Base-by-base conservation (phyloP, 371 early-diverging fungal species). In the Zychaea mexicana region DNA sequence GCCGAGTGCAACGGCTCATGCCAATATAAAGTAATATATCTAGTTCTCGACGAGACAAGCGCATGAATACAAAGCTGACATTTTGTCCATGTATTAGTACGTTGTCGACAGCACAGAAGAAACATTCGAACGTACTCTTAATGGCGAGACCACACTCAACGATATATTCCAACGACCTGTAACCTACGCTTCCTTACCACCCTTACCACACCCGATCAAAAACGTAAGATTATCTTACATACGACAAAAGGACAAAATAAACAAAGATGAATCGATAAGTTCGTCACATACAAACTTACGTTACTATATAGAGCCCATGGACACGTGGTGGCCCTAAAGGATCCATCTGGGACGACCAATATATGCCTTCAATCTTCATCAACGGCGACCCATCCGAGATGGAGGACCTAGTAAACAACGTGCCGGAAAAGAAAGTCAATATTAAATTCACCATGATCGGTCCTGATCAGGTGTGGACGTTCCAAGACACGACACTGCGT, bases 111-210 rank as follows among this genome's bases (percentile, higher is more conserved):
- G 83, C 38, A 36, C 55, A 8, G 61, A 79, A 30, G 86, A 85
- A 70, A 15, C 66, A 15, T 83, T 85, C 63, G 71, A 77, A 27
- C 79, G 86, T 36, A 61, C 68, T 7, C 63, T 85, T 17, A 70
- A 73, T 28, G 49, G 66, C 8, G 72, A 68, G 15, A 62, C 54
- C 26, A 83, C 85, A 17, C 66, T 71, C 46, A 83, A 85, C 62
- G 85, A 85, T 42, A 77, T 81, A 38, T 67, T 66, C 45, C 69
- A 76, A 39, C 83, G 86, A 24, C 71, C 80, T 39, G 61, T 84
- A 28, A 82, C 84, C 17, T 85, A 85, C 36, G 84, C 84, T 28
- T 70, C 84, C 58, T 71, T 85, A 13, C 84, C 83, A 33, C 70
- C 75, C 54, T 71, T 85, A 27, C 84, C 84, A 12, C 78, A 73